A percentile compares a stretch with the other conserved stretches of the same genome.
phyloP scores from a whole-genome alignment of 2,329 filamentous ascomycete genomes.

The Hypoxylon sp. region DNA sequence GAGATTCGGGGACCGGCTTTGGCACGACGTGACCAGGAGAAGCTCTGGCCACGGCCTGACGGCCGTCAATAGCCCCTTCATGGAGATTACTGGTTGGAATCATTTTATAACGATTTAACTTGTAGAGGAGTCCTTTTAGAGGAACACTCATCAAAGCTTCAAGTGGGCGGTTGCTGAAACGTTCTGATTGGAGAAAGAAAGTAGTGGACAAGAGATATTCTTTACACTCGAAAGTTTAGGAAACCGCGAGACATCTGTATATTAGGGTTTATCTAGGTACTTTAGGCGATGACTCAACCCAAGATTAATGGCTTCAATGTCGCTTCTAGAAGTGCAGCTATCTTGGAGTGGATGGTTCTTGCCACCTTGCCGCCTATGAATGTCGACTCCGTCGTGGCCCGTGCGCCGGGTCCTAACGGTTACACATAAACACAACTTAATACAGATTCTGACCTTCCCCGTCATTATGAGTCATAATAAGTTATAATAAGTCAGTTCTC shows the following conservation, averaged over 20 bases:
- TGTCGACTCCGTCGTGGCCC: conserved; percentile 14
- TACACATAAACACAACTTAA: conserved; percentile 32
- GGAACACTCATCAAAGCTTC: conserved; percentile 13
- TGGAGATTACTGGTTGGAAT: conserved; percentile 55
- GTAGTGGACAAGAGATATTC: conserved; percentile 10
- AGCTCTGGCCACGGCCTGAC: conserved; percentile 64
- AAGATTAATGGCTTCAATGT: conserved; percentile 33
- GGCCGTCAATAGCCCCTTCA: conserved; percentile 54
- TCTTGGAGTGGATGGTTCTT: conserved; percentile 10
- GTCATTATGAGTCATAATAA: conserved; percentile 6
- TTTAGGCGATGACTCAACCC: conserved; percentile 40
- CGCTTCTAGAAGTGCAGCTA: neutral
- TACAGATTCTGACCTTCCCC: conserved; percentile 29
- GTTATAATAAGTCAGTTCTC: conserved; percentile 10
- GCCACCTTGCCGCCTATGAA: conserved; percentile 25
- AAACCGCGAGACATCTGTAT: conserved; percentile 31
- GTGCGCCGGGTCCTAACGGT: conserved; percentile 20
- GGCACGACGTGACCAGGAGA: conserved; percentile 67
- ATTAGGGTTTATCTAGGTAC: conserved; percentile 31
- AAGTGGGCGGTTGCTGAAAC: neutral
- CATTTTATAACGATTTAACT: conserved; percentile 52
- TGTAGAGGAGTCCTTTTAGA: neutral
- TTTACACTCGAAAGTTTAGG: conserved; percentile 5
- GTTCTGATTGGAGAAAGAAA: neutral
- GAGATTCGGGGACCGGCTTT: conserved; percentile 75